Base-by-base conservation (phyloP, 805 yeast genomes). In the Tetrapisispora taiwanensis region DNA sequence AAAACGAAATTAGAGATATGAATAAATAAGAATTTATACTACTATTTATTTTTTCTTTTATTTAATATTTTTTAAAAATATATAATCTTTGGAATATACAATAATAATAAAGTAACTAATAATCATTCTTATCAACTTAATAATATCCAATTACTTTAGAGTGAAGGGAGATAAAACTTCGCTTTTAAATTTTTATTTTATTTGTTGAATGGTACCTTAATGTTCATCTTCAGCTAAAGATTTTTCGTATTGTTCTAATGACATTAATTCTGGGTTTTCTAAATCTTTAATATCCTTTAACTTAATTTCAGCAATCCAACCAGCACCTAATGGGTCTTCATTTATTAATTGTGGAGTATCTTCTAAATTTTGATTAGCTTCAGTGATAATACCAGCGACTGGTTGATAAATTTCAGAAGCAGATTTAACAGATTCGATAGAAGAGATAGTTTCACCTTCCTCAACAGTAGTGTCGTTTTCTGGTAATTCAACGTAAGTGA, bases 331-430 rank as follows among this genome's bases (percentile, higher is more conserved):
- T 40, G 98, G 97, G 59, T 88, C 97, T 51, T 70, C 66, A 68
- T 89, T 90, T 57, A 92, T 77, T 55, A 87, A 69, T 46, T 78
- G 79, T 30, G 98, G 97, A 48, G 73, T 69, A 41, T 75, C 76
- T 50, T 76, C 81, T 53, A 92, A 73, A 20, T 59, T 63, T 31
- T 69, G 74, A 68, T 92, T 92, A 52, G 78, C 76, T 52, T 79
- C 95, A 40, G 79, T 48, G 31, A 92, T 71, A 52, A 75, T 81
- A 41, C 95, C 96, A 14, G 73, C 66, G 26, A 87, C 83, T 42
- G 98, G 98, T 17, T 88, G 70, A 66, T 89, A 90, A 50, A 92
- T 82, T 60, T 92, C 98, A 52, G 86, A 76, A 24, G 98, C 97
- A 39, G 89, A 78, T 69, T 92, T 92, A 57, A 92, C 98, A 36